These are phyloP conservation scores for Coemansia sp. DNA, from an alignment of 192 early-diverging fungal species.

Conservation along the genomic window DNA sequence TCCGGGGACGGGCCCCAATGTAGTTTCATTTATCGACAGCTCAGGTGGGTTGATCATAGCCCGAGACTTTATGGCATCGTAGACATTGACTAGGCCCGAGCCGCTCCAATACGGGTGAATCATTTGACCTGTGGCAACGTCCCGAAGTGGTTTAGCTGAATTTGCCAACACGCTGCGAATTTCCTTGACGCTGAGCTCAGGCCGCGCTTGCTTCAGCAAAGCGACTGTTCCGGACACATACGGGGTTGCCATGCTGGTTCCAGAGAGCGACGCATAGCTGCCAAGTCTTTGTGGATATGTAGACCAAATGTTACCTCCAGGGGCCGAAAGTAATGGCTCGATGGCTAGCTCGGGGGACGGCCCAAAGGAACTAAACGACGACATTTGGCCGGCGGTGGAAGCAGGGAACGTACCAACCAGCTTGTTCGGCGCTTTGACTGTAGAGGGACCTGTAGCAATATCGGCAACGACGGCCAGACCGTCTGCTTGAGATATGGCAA, in stretches of 20 bases:
- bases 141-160: constrained; percentile 59
- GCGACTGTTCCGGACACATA: constrained; percentile 74
- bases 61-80: constrained; percentile 61
- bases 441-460: constrained; percentile 11
- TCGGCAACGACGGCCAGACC: constrained; percentile 31
- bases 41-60: constrained; percentile 60
- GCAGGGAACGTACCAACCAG: constrained; percentile 26
- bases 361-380: constrained; percentile 69
- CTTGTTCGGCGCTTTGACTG: constrained; percentile 34
- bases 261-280: constrained; percentile 58
- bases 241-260: constrained; percentile 85
- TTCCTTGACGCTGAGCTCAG: constrained; percentile 25
- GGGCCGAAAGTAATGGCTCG: constrained; percentile 66
- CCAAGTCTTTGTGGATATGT: constrained; percentile 58
- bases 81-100: constrained; percentile 76
- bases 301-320: constrained; percentile 73
- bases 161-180: constrained; percentile 50
- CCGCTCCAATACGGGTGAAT: constrained; percentile 61
- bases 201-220: constrained; percentile 62
- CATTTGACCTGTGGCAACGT: constrained; percentile 40
- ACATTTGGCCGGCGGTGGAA: constrained; percentile 57
- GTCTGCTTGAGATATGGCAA: constrained; percentile 48
- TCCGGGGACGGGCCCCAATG: background rate
- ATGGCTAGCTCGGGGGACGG: constrained; percentile 64
- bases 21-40: constrained; percentile 59